These are phyloP conservation scores for Verticillium albo-atrum DNA, from an alignment of 2,329 filamentous ascomycete species.

Conservation along the genomic window DNA sequence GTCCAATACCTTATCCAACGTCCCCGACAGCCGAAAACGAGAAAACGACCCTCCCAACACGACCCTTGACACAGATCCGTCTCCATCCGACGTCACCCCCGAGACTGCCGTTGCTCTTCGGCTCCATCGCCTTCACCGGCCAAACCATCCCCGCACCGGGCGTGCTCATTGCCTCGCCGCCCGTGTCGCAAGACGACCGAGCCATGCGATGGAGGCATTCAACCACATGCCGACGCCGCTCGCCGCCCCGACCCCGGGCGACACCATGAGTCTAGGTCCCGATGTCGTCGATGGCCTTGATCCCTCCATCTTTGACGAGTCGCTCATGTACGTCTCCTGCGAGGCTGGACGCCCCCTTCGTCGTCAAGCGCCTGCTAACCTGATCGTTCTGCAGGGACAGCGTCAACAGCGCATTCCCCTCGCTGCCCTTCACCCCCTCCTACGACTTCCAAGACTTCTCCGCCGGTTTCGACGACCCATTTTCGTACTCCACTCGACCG, in stretches of 20 bases:
- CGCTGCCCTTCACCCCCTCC: slow-evolving; percentile 49
- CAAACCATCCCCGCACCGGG: neutral
- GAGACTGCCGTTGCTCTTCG: neutral
- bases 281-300: slow-evolving; percentile 47
- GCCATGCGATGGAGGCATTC: slow-evolving; percentile 53
- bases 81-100: neutral
- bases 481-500: slow-evolving; percentile 49
- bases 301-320: slow-evolving; percentile 48
- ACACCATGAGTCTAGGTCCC: slow-evolving; percentile 41
- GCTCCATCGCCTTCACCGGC: neutral
- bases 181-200: neutral
- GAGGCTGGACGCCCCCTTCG: neutral
- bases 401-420: slow-evolving; percentile 35
- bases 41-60: neutral
- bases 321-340: slow-evolving; percentile 44
- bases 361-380: neutral
- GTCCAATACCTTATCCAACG: neutral
- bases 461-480: slow-evolving; percentile 62
- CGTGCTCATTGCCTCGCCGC: neutral
- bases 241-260: slow-evolving; percentile 37
- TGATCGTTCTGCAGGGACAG: slow-evolving; percentile 26
- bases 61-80: neutral
- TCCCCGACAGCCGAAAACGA: neutral
- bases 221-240: slow-evolving; percentile 48
- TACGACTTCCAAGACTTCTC: slow-evolving; percentile 60